Percentiles rank a stretch among this genome's conserved stretches.
These are phyloP conservation scores for Mallotus japonicus DNA, from an alignment of 441 rosid species.

Conservation along the genomic window DNA sequence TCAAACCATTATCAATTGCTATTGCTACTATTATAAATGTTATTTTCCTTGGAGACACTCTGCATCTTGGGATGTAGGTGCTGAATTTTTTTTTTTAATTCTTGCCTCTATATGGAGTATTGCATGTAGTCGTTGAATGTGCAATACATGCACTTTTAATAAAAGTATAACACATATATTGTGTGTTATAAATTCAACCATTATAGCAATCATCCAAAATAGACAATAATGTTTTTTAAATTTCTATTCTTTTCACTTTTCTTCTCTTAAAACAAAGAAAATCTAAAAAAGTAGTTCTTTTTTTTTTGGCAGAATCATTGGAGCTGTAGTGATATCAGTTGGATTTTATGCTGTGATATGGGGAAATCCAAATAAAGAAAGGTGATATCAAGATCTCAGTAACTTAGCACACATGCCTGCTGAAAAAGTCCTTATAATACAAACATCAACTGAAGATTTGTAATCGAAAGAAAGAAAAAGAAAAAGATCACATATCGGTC, in stretches of 20 bases:
- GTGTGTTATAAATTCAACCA: no score
- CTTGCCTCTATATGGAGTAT: no score
- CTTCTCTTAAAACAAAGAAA: no score
- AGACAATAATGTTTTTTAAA: no score
- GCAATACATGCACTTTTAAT: no score
- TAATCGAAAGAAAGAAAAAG: not conserved
- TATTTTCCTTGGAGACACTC: constrained; percentile 32
- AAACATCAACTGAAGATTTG: not conserved
- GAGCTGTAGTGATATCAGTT: constrained; percentile 33
- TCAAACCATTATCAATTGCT: constrained; percentile 25
- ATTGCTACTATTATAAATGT: constrained; percentile 28
- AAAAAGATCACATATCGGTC: no score
- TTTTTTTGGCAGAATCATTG: constrained; percentile 36
- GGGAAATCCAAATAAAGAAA: constrained; percentile 21
- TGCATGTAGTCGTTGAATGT: no score
- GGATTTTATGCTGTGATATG: constrained; percentile 31
- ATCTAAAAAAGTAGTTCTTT: no score
- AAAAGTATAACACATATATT: no score
- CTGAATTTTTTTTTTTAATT: no score
- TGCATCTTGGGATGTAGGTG: constrained; percentile 36
- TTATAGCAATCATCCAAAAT: no score
- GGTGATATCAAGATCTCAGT: not conserved
- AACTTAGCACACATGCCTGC: not conserved
- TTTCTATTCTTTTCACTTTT: no score
- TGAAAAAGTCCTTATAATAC: not conserved